Evolutionary conservation across 371 early-diverging fungal genomes (phyloP).

Genomic region (Batrachochytrium dendrobatidis): DNA sequence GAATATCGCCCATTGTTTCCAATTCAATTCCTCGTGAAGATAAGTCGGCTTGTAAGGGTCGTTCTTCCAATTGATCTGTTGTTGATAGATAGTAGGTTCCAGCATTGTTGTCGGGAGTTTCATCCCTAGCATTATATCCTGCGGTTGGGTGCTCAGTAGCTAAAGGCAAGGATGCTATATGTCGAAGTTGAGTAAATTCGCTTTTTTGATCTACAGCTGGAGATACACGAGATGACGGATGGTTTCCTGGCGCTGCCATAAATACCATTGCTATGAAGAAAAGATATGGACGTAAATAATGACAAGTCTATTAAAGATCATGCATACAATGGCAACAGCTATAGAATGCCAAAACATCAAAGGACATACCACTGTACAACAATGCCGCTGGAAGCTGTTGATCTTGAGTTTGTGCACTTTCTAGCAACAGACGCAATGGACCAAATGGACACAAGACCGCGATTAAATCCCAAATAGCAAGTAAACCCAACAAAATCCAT

Average conservation of each 20-base stretch:
- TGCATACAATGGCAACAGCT: no score
- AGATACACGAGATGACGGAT: constrained; percentile 9
- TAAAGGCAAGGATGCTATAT: neutral
- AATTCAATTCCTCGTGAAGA: neutral
- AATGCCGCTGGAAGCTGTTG: constrained; percentile 69
- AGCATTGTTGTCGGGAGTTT: no score
- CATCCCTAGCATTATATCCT: no score
- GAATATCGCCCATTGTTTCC: neutral
- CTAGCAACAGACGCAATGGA: constrained; percentile 75
- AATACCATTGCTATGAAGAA: constrained; percentile 36
- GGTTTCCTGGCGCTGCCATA: constrained; percentile 54
- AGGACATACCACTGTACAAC: constrained; percentile 44
- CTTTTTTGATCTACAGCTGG: neutral
- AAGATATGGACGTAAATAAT: neutral
- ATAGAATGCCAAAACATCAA: no score
- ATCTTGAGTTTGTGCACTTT: constrained; percentile 62
- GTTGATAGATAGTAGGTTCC: no score
- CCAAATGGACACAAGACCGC: constrained; percentile 87
- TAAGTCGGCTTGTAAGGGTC: neutral
- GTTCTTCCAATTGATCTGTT: neutral
- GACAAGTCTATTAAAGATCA: neutral
- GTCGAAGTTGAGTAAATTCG: neutral
- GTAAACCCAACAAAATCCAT: constrained; percentile 72
- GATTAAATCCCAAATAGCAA: constrained; percentile 81
- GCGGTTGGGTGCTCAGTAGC: no score